Base-by-base conservation (phyloP, 2,329 filamentous ascomycete genomes). In the Ophiostoma montium region DNA sequence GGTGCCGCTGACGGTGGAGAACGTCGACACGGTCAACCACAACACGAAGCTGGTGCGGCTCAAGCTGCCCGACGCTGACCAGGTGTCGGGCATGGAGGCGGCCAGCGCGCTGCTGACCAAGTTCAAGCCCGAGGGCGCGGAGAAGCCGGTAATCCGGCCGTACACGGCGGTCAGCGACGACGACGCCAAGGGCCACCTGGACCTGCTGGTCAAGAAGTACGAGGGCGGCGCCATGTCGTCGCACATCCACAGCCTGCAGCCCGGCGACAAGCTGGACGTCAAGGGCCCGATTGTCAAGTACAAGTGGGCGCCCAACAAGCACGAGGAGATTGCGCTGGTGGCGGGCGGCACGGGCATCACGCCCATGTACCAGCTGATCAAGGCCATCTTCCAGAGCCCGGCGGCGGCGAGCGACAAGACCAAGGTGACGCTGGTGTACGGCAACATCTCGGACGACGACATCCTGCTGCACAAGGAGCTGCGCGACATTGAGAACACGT, bases 281-380 rank as follows among this genome's bases (percentile, higher is more conserved):
- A 96, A 98, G 76, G 92, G 92, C 16, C 92, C 92, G 2, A 79
- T 98, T 35, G 86, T 87, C 60, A 98, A 98, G 70, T 96, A 95
- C 68, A 68, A 78, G 31, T 96, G 89, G 89, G 63, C 78, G 48
- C 62, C 82, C 57, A 96, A 96, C 77, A 95, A 95, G 78, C 89
- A 95, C 71, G 71, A 86, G 53, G 88, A 96, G 72, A 79, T 94
- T 59, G 82, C 78, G 35, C 73, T 90, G 56, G 77, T 98, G 55
- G 87, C 90, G n/a, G 92, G 92, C 59, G 92, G 92, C 56, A 95
- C 92, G 8, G 92, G 92, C 53, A 94, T 98, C 66, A 92, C 92
- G 11, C 92, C 92, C 58, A 95, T 96, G 90, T 96, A 86, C 75
- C 92, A 98, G 74, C 80, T 98, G 42, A 74, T 80, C 56, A 86